Evolutionary conservation across 176 grass and related monocot species (phyloP), one percentile per base, ranked within the genome.

Genomic region (Oryza glumipatula): DNA sequence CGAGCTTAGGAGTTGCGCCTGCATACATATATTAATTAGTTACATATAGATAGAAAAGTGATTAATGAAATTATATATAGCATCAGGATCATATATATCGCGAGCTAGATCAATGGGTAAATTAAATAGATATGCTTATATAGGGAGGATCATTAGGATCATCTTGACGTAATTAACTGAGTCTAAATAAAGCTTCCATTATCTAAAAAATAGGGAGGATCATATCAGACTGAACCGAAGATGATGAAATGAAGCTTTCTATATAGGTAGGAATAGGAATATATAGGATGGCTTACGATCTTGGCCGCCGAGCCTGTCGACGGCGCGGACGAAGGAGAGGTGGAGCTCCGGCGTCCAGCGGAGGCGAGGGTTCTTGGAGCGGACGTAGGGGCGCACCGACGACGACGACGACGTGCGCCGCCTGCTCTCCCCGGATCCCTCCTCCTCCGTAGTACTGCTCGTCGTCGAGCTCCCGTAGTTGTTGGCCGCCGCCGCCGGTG

Each of bases 291-390:
- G 39, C 89, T 92, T 76, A 94, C 93, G 87, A 26, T 92, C 89
- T 88, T 92, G 90, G 82, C 93, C 93, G 9, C 93, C 93, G 17
- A 94, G 89, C 65, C 89, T 88, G 12, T 94, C 70, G 71, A 94
- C 88, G 75, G 93, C 85, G 17, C 82, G 87, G 56, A 88, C 71
- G 82, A 94, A 94, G 85, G 85, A 80, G 67, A 85, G 87, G 54
- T 94, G 93, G 23, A 94, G 90, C 39, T 90, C 89, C 5, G 93
- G 87, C 58, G 93, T 94, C 93, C 93, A 94, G 28, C 93, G 93
- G 72, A 94, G 87, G 82, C 89, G 90, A 15, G 93, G 93, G 60
- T 92, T 94, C 82, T 94, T 94, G 47, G 92, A 94, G 3, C 93
- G 78, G 19, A 92, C 82, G 28, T 94, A 94, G 30, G 88, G 87